These are phyloP conservation scores for Aspergillus haitiensis DNA, from an alignment of 495 filamentous ascomycete species.

Conservation along the genomic window DNA sequence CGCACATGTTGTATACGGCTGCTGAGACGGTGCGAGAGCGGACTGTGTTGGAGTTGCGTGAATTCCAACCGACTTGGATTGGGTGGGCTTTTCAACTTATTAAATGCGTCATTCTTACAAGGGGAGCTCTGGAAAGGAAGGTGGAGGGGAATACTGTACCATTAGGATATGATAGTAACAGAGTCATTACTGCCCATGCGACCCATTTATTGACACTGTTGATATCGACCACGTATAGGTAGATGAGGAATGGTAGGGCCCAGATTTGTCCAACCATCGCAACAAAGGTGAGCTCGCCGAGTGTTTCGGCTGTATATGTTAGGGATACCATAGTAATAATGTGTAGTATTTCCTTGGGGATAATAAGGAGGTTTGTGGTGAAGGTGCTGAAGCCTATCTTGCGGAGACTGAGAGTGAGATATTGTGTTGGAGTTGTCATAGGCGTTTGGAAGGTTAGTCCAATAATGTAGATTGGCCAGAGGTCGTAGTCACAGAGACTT, in stretches of 20 bases:
- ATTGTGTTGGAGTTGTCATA: slow-evolving; percentile 39
- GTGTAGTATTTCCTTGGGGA: slow-evolving; percentile 48
- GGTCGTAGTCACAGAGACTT: slow-evolving; percentile 50
- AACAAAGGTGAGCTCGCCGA: slow-evolving; percentile 50
- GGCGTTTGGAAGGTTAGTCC: slow-evolving; percentile 54
- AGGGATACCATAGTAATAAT: slow-evolving; percentile 36
- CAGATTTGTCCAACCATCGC: slow-evolving; percentile 51
- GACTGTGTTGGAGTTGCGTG: slow-evolving; percentile 60
- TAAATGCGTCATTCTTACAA: background rate
- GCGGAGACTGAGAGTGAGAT: slow-evolving; percentile 51
- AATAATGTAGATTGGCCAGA: slow-evolving; percentile 59
- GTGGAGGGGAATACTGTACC: slow-evolving; percentile 21
- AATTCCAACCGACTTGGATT: slow-evolving; percentile 63
- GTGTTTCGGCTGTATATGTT: slow-evolving; percentile 43
- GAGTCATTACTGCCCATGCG: slow-evolving; percentile 50
- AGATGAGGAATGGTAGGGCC: slow-evolving; percentile 54
- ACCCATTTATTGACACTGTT: slow-evolving; percentile 46
- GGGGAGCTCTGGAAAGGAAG: too few species aligned
- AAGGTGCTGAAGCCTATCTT: slow-evolving; percentile 51
- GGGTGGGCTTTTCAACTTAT: slow-evolving; percentile 39
- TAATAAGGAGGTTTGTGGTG: slow-evolving; percentile 59
- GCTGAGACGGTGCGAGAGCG: slow-evolving; percentile 61
- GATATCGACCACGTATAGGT: slow-evolving; percentile 46
- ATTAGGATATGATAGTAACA: slow-evolving; percentile 55
- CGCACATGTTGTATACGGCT: slow-evolving; percentile 55